A percentile compares a stretch with the other conserved stretches of the same genome.
phyloP scores from a whole-genome alignment of 2,329 filamentous ascomycete species.

The Calonectria ilicicola region DNA sequence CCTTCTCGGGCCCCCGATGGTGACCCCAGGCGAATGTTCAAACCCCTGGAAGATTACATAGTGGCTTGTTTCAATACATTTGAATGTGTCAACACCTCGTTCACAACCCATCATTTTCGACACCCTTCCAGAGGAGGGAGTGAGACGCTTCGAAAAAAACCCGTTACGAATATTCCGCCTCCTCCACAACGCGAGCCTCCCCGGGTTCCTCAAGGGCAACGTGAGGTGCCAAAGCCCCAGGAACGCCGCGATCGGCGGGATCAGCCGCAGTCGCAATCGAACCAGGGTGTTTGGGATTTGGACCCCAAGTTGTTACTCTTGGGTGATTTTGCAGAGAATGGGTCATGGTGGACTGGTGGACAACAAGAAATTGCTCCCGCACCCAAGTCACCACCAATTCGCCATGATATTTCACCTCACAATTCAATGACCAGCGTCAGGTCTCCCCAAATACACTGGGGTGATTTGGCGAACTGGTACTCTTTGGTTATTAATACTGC shows the following conservation, averaged over 20 bases:
- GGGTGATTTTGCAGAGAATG: slow-evolving; percentile 84
- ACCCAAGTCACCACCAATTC: slow-evolving; percentile 31
- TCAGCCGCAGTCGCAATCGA: slow-evolving; percentile 27
- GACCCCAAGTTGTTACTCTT: slow-evolving; percentile 81
- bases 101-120: slow-evolving; percentile 63
- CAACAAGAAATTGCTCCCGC: slow-evolving; percentile 50
- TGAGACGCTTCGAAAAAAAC: slow-evolving; percentile 44
- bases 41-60: slow-evolving; percentile 82
- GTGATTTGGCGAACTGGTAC: slow-evolving; percentile 80
- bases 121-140: slow-evolving; percentile 36
- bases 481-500: slow-evolving; percentile 75
- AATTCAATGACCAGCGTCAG: slow-evolving; percentile 34
- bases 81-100: slow-evolving; percentile 82
- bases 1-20: slow-evolving; percentile 31
- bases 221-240: slow-evolving; percentile 54
- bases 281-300: slow-evolving; percentile 59
- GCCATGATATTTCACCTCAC: slow-evolving; percentile 31
- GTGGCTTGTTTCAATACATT: slow-evolving; percentile 75
- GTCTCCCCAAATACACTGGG: slow-evolving; percentile 82
- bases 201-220: slow-evolving; percentile 34
- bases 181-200: slow-evolving; percentile 49
- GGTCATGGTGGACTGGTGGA: slow-evolving; percentile 82
- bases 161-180: slow-evolving; percentile 29
- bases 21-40: slow-evolving; percentile 75
- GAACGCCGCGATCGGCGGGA: slow-evolving; percentile 30